Percentiles rank a stretch among this genome's conserved stretches.
phyloP scores from a whole-genome alignment of 2,329 filamentous ascomycete species.

The Thelonectria rubi region DNA sequence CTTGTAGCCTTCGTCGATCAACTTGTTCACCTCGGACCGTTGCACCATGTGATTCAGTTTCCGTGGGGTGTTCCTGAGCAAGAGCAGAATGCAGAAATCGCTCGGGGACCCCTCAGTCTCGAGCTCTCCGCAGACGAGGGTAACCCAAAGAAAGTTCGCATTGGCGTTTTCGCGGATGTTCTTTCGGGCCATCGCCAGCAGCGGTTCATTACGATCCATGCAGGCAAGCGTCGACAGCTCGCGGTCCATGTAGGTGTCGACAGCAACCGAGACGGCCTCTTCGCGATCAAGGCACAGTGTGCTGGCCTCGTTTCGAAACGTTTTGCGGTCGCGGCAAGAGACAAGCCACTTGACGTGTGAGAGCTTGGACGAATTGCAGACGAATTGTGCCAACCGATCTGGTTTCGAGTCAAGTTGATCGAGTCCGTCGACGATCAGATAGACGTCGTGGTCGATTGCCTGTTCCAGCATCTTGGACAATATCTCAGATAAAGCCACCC shows the following conservation, averaged over 20 bases:
- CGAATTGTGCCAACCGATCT: conserved; percentile 45
- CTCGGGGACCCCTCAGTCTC: no score
- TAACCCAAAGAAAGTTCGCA: no score
- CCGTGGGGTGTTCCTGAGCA: no score
- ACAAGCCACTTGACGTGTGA: conserved; percentile 52
- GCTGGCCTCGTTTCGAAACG: conserved; percentile 42
- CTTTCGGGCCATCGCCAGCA: no score
- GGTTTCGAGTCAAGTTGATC: conserved; percentile 51
- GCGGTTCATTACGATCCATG: no score
- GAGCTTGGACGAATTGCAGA: conserved; percentile 13
- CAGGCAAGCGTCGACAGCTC: conserved; percentile 33
- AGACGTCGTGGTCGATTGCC: neutral
- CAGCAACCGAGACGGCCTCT: conserved; percentile 46
- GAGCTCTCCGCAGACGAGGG: no score
- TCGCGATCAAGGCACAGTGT: conserved; percentile 49
- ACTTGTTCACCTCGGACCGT: no score
- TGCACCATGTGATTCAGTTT: no score
- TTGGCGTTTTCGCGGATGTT: no score
- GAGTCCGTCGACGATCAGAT: conserved; percentile 56
- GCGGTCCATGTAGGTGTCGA: conserved; percentile 49
- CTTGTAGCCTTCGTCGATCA: no score
- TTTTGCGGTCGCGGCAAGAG: conserved; percentile 53
- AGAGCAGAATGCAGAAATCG: no score
- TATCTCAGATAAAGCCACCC: neutral
- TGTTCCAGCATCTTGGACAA: neutral